Evolutionary conservation across 805 yeast genomes (phyloP), one percentile per base, ranked within the genome.

Genomic region (Geotrichum ghanense): DNA sequence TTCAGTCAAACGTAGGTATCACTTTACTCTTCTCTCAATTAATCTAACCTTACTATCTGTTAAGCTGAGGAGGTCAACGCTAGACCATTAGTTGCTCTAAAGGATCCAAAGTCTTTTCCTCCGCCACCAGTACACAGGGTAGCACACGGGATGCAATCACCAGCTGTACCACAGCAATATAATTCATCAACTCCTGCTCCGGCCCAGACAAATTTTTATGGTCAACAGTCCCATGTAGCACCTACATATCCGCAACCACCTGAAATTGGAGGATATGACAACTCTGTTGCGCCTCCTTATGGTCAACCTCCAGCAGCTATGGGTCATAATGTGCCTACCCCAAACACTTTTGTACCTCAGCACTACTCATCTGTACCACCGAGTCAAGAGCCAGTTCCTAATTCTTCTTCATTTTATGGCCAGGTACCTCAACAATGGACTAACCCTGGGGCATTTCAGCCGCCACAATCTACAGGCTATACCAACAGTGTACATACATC

Each of bases 51-150:
- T n/a, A 10, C 37, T 44, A 6, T n/a, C 21, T 51, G 45, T 10
- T 44, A 41, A 19, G 49, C 48, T 34, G 22, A 24, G 3, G 14
- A 24, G 3, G 47, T 54, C 39, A 22, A 3, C 20, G 57, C 59
- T n/a, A 41, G 62, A 22, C 60, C 68, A 16, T 35, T 64, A 51
- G 41, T 57, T n/a, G 50, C 65, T 3, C 47, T 64, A 42, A 58
- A 50, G 26, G 65, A 66, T 45, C 63, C 72, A 19, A 52, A 49
- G 10, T 45, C 67, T 7, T 62, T 70, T 45, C 74, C 76, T 2
- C 63, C 71, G 9, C 76, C 76, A 1, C 80, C 80, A 0, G 61
- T 56, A 44, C 64, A 75, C 31, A 61, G 59, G 22, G 71, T 63
- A 14, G 57, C 60, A 17, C 59, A 64, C 9, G 55, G 56, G 14